These are phyloP conservation scores for Umbelopsis sp. DNA, from an alignment of 192 early-diverging fungal species.

Conservation along the genomic window DNA sequence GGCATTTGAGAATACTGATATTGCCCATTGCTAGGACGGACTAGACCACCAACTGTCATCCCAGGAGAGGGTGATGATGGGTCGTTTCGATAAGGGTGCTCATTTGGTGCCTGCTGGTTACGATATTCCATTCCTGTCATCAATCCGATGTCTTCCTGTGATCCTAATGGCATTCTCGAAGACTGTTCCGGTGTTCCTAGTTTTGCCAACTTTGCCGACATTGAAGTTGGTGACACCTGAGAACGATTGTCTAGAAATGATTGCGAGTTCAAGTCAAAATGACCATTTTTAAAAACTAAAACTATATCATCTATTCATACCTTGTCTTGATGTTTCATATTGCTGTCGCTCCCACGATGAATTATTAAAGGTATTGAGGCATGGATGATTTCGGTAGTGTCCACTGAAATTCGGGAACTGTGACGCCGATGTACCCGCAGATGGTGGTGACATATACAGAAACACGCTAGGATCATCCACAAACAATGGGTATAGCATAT, in stretches of 20 bases:
- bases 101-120: background rate
- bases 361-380: constrained; percentile 6
- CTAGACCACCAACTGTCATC: background rate
- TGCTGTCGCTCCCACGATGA: constrained; percentile 7
- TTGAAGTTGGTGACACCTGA: background rate
- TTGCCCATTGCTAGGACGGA: background rate
- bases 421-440: background rate
- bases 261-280: background rate
- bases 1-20: constrained; percentile 11
- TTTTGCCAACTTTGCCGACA: background rate
- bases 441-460: constrained; percentile 44
- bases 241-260: background rate
- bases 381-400: constrained; percentile 8
- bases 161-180: background rate
- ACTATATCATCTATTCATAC: background rate
- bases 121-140: constrained; percentile 8
- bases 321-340: background rate
- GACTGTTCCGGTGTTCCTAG: background rate
- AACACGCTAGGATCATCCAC: constrained; percentile 71
- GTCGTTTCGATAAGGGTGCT: background rate
- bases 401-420: constrained; percentile 11
- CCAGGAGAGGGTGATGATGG: background rate
- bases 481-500: constrained; percentile 75
- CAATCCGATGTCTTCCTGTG: background rate
- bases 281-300: background rate